Conservation (phyloP, 495 filamentous ascomycete genomes). For the Xylaria grammica region DNA sequence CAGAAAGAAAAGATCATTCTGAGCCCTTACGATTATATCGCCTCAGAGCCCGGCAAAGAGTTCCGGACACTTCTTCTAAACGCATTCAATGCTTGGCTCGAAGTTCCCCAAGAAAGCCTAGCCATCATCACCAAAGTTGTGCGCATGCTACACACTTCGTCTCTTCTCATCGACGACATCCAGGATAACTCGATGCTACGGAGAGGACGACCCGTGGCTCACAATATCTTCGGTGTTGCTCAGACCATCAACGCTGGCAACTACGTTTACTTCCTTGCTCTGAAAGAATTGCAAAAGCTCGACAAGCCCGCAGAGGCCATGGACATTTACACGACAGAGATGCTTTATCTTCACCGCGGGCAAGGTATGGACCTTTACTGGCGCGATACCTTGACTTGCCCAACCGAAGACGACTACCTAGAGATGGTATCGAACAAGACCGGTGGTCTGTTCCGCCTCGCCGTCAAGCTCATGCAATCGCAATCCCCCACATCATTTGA, state of each 20-base stretch:
- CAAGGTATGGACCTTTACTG: conserved; percentile 92
- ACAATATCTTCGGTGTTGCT: conserved; percentile 82
- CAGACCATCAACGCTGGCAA: conserved; percentile 91
- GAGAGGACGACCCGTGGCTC: conserved; percentile 81
- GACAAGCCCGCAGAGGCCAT: conserved; percentile 61
- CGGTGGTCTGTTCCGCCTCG: conserved; percentile 82
- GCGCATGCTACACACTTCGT: conserved; percentile 82
- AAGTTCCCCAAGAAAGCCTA: conserved; percentile 71
- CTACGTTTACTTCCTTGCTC: conserved; percentile 81
- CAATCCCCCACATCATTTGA: conserved; percentile 62
- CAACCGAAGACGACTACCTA: conserved; percentile 84
- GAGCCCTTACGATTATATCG: conserved; percentile 79
- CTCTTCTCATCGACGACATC: conserved; percentile 79
- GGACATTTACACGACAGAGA: conserved; percentile 76
- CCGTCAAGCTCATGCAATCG: conserved; percentile 83
- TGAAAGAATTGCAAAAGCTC: conserved; percentile 70
- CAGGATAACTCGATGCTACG: conserved; percentile 77
- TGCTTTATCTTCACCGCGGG: conserved; percentile 81
- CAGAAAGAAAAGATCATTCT: conserved; percentile 73
- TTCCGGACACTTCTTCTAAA: conserved; percentile 74
- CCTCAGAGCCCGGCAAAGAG: conserved; percentile 80
- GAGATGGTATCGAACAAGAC: conserved; percentile 94
- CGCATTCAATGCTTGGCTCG: conserved; percentile 79
- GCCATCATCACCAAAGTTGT: conserved; percentile 76
- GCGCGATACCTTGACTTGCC: conserved; percentile 81